Percentiles rank a stretch among this genome's conserved stretches.
phyloP scores from a whole-genome alignment of 2,329 filamentous ascomycete species.

The Pseudogymnoascus sp. region DNA sequence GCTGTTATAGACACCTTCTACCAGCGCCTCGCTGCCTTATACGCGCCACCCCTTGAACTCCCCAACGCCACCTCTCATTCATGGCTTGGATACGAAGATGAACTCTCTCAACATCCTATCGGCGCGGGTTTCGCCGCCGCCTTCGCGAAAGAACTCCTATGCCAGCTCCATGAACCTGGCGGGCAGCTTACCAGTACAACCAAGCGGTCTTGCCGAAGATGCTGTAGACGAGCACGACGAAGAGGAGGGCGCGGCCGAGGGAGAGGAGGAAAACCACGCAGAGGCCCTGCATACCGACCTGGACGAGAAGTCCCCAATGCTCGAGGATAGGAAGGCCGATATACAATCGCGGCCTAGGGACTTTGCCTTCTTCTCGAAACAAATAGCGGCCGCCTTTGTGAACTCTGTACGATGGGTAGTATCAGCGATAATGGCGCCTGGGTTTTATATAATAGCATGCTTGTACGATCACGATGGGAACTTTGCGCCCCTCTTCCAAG shows the following conservation, averaged over 20 bases:
- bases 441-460: conserved; percentile 71
- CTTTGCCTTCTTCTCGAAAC: conserved; percentile 55
- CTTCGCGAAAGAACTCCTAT: conserved; percentile 54
- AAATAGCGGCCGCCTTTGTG: conserved; percentile 63
- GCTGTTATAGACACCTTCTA: neutral
- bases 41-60: neutral
- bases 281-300: conserved; percentile 23
- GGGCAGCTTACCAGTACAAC: neutral
- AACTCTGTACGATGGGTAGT: conserved; percentile 71
- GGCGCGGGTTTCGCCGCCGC: conserved; percentile 62
- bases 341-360: conserved; percentile 32
- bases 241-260: conserved; percentile 27
- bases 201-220: conserved; percentile 26
- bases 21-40: neutral
- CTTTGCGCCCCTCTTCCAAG: conserved; percentile 69
- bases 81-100: conserved; percentile 63
- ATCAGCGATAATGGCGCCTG: conserved; percentile 69
- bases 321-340: conserved; percentile 30
- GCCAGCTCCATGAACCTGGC: conserved; percentile 28
- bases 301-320: conserved; percentile 63
- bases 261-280: conserved; percentile 25
- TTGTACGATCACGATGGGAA: conserved; percentile 73
- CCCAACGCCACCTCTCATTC: conserved; percentile 19
- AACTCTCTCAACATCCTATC: conserved; percentile 95
- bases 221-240: conserved; percentile 33